phyloP scores from a whole-genome alignment of 2,329 filamentous ascomycete species.

The Aspergillus spinulosporus region DNA sequence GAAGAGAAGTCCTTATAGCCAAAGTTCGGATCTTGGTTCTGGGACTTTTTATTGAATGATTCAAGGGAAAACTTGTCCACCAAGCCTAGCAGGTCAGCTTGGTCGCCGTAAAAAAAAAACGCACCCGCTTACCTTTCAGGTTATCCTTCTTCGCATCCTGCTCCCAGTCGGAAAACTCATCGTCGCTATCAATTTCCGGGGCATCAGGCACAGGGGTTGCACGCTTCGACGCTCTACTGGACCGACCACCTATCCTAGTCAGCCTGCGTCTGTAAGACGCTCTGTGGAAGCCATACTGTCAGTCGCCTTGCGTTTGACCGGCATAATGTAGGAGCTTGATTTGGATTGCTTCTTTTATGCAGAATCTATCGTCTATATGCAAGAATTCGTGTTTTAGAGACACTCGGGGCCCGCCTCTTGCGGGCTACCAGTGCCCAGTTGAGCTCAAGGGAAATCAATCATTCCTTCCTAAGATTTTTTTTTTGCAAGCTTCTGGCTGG shows the following conservation, averaged over 20 bases:
- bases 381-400: slow-evolving; percentile 2
- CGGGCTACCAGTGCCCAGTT: slow-evolving; percentile 26
- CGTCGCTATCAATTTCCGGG: slow-evolving; percentile 53
- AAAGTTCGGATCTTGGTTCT: slow-evolving; percentile 56
- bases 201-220: slow-evolving; percentile 48
- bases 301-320: slow-evolving; percentile 69
- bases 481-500: too few species aligned
- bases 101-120: background rate
- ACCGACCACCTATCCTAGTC: slow-evolving; percentile 45
- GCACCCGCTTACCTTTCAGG: slow-evolving; percentile 44
- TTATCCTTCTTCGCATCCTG: slow-evolving; percentile 50
- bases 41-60: slow-evolving; percentile 49
- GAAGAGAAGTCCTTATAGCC: slow-evolving; percentile 77
- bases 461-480: slow-evolving; percentile 5
- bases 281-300: slow-evolving; percentile 46
- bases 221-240: slow-evolving; percentile 50
- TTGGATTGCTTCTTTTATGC: slow-evolving; percentile 5
- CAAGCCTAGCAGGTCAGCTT: slow-evolving; percentile 40
- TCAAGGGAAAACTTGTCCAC: slow-evolving; percentile 57
- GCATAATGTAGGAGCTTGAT: slow-evolving; percentile 52
- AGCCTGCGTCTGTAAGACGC: slow-evolving; percentile 25
- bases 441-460: slow-evolving; percentile 13
- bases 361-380: slow-evolving; percentile 22
- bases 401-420: slow-evolving; percentile 15
- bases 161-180: slow-evolving; percentile 59